Base-by-base conservation (phyloP, 2,329 filamentous ascomycete species). In the Scopulariopsis brevicaulis region DNA sequence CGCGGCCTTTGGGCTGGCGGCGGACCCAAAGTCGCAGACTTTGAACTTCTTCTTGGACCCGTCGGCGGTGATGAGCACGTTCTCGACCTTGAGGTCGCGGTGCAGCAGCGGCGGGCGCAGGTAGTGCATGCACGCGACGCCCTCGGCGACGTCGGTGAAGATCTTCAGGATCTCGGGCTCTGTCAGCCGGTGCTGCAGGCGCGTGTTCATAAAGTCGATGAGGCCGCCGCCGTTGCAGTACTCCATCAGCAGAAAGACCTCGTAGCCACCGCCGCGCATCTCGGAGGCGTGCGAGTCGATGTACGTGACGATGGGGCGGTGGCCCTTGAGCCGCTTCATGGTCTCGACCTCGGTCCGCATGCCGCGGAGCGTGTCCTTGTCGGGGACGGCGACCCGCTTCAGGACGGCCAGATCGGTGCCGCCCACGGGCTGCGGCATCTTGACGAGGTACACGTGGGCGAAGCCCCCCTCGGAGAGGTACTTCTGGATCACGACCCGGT, bases 121-220 rank as follows among this genome's bases (percentile, higher is more conserved):
- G 72, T 99, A 99, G 74, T 99, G 94, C 94, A 99, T 99, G 70
- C 91, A 96, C 34, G 94, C 94, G 52, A 99, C 91, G 43, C 94
- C 94, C 74, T 97, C 93, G 54, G 92, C 89, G 58, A 96, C 90
- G 70, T 99, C 94, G 56, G 87, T 87, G 74, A 99, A 97, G 72
- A 99, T 97, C 76, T 92, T 88, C 65, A 99, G 77, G 65, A 99
- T 96, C 77, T 99, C 94, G 55, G 94, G 93, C 75, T 99, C 94
- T 40, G 93, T 99, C 71, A 99, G 79, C 55, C 94, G 88, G 71
- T 99, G 92, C 74, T 99, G 94, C 66, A 99, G 76, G 57, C 94
- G 84, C 40, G 94, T 99, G 74, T 99, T 99, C 94, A 99, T 99
- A 71, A 97, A 99, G 74, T 99, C 94, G 70, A 99, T 99, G 69